phyloP scores from a whole-genome alignment of 495 filamentous ascomycete species.

The Letharia columbiana region DNA sequence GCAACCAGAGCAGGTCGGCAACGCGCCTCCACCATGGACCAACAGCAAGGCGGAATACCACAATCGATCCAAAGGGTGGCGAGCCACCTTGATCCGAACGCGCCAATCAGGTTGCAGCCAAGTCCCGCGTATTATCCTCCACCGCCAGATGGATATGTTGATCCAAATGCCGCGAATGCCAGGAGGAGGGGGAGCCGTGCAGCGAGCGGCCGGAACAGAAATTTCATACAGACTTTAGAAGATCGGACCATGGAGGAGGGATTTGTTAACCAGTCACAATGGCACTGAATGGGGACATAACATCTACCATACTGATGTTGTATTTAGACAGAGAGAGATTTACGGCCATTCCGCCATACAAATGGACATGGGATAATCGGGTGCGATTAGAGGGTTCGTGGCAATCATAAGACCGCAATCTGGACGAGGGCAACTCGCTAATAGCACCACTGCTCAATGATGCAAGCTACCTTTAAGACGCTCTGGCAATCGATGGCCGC shows the following conservation, averaged over 20 bases:
- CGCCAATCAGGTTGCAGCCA: constrained; percentile 88
- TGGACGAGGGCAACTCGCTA: neutral
- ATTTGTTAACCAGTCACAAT: constrained; percentile 55
- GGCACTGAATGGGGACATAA: constrained; percentile 41
- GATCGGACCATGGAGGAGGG: constrained; percentile 90
- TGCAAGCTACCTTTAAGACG: neutral
- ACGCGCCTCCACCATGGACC: constrained; percentile 91
- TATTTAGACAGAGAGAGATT: neutral
- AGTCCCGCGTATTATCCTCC: constrained; percentile 97
- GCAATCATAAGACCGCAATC: constrained; percentile 10
- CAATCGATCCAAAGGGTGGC: constrained; percentile 91
- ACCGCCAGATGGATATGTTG: constrained; percentile 75
- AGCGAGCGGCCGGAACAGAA: constrained; percentile 58
- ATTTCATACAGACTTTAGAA: constrained; percentile 90
- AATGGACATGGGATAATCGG: neutral
- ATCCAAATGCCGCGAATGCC: constrained; percentile 48
- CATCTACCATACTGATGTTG: neutral
- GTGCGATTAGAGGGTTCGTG: neutral
- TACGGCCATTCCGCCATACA: neutral
- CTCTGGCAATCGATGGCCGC: neutral
- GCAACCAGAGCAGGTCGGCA: constrained; percentile 75
- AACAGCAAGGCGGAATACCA: constrained; percentile 83
- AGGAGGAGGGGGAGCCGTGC: constrained; percentile 71
- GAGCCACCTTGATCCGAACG: constrained; percentile 89
- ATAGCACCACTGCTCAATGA: neutral